Percentiles rank a stretch among this genome's conserved stretches.
Conservation (phyloP, 805 yeast genomes). For the Candida railenensis region DNA sequence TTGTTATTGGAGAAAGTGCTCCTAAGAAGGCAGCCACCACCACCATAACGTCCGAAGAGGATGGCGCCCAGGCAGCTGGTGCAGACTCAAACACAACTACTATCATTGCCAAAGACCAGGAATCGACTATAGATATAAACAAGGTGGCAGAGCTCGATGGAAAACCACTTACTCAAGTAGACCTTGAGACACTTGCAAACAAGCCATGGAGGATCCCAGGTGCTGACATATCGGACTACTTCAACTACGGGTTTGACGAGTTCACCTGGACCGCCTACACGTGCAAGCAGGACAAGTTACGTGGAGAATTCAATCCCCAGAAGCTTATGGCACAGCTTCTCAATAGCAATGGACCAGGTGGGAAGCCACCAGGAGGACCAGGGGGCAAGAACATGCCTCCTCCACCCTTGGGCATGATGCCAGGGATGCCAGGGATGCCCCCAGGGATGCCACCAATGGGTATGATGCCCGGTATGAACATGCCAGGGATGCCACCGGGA, state of each 20-base stretch:
- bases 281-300: conserved; percentile 76
- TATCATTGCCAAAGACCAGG: conserved; percentile 31
- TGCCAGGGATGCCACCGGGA: conserved; percentile 21
- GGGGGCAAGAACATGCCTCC: conserved; percentile 14
- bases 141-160: conserved; percentile 76
- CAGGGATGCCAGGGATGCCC: conserved; percentile 17
- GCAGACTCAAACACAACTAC: conserved; percentile 31
- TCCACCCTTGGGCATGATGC: conserved; percentile 8
- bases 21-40: conserved; percentile 18
- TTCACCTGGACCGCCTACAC: conserved; percentile 94
- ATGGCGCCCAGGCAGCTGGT: conserved; percentile 11
- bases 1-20: conserved; percentile 57
- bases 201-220: conserved; percentile 99
- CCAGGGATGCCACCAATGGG: conserved; percentile 14
- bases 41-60: conserved; percentile 16
- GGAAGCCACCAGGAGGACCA: conserved; percentile 18
- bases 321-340: conserved; percentile 68
- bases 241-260: conserved; percentile 96
- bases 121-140: conserved; percentile 57
- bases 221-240: conserved; percentile 90
- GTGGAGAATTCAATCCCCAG: conserved; percentile 80
- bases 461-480: conserved; percentile 17
- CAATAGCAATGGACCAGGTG: conserved; percentile 19
- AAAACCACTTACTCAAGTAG: conserved; percentile 75
- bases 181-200: conserved; percentile 77